A percentile compares a stretch with the other conserved stretches of the same genome.
These are phyloP conservation scores for Alternaria solani DNA, from an alignment of 2,329 filamentous ascomycete species.

Conservation along the genomic window DNA sequence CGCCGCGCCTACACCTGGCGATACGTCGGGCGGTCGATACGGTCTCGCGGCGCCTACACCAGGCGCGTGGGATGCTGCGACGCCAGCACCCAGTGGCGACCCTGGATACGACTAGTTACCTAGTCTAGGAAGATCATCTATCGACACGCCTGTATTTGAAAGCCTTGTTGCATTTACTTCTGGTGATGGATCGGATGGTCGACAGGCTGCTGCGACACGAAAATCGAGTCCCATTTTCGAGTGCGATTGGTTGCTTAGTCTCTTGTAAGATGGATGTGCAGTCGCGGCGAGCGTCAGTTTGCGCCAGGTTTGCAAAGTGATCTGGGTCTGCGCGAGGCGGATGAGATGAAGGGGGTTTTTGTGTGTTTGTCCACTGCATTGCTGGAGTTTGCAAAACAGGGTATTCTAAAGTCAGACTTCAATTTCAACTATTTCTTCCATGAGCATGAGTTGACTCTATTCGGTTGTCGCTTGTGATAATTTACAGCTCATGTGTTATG, in stretches of 20 bases:
- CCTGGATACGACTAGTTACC: conserved; percentile 33
- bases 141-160: conserved; percentile 51
- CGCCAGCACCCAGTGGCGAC: conserved; percentile 38
- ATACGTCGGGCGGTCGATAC: conserved; percentile 36
- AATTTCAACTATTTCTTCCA: not conserved
- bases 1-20: conserved; percentile 50
- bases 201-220: conserved; percentile 59
- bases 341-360: not conserved
- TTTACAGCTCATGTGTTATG: too few relatives aligned
- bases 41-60: conserved; percentile 66
- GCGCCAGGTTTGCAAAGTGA: not conserved
- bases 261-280: conserved; percentile 9
- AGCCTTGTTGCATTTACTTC: conserved; percentile 52
- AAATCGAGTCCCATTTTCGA: conserved; percentile 35
- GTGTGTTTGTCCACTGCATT: conserved; percentile 20
- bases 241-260: conserved; percentile 21
- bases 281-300: not conserved
- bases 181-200: conserved; percentile 34
- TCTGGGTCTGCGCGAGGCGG: not conserved
- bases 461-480: too few relatives aligned
- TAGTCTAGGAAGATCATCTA: conserved; percentile 36
- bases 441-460: not conserved
- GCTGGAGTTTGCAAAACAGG: conserved; percentile 24
- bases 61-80: conserved; percentile 63
- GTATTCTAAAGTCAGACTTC: conserved; percentile 4